Percentiles rank a stretch among this genome's conserved stretches.
Conservation (phyloP, 1,284 basidiomycete species). For the Naganishia cerealis region DNA sequence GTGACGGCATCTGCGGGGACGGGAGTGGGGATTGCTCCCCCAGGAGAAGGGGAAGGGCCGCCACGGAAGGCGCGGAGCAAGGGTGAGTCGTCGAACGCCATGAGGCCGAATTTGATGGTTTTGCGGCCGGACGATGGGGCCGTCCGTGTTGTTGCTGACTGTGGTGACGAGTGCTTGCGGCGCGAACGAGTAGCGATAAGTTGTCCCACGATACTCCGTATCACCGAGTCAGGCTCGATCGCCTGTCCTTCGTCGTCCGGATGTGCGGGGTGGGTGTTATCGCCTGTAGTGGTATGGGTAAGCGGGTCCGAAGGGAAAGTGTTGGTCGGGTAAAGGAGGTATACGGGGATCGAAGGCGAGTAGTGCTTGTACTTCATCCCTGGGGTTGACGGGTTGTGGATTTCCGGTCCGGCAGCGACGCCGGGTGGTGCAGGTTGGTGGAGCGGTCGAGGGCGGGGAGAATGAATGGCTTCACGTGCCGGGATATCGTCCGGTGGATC, state of each 20-base stretch:
- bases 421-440: neutral
- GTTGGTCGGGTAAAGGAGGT: conserved; percentile 64
- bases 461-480: conserved; percentile 65
- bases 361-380: conserved; percentile 99
- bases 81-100: conserved; percentile 67
- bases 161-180: conserved; percentile 55
- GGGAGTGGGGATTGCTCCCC: neutral
- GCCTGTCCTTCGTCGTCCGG: conserved; percentile 45
- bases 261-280: conserved; percentile 29
- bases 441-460: conserved; percentile 3
- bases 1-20: neutral
- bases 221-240: conserved; percentile 12
- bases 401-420: neutral
- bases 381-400: conserved; percentile 76
- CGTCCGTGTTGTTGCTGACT: conserved; percentile 37
- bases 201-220: conserved; percentile 2
- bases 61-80: conserved; percentile 31
- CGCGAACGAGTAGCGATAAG: conserved; percentile 37
- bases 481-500: conserved; percentile 61
- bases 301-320: conserved; percentile 50
- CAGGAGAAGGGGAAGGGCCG: neutral
- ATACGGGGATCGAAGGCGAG: conserved; percentile 80
- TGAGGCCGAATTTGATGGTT: conserved; percentile 63
- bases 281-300: conserved; percentile 36
- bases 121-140: conserved; percentile 10